phyloP scores from a whole-genome alignment of 192 early-diverging fungal genomes.

The Chytriomyces confervae region DNA sequence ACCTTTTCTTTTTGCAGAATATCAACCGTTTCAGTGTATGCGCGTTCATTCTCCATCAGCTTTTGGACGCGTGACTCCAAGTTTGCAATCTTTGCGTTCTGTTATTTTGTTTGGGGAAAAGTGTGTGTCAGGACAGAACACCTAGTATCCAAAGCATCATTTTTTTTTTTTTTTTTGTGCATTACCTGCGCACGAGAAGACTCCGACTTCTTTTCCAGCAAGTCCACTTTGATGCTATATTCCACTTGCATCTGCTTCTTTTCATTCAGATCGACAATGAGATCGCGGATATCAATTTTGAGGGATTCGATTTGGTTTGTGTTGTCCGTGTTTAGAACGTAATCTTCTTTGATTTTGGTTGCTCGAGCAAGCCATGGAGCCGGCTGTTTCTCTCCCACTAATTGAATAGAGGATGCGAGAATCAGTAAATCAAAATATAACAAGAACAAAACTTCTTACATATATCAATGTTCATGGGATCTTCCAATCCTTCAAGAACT shows the following conservation, averaged over 20 bases:
- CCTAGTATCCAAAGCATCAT: conserved; percentile 2
- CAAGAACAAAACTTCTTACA: conserved; percentile 37
- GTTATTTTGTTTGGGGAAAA: not conserved
- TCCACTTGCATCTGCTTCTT: conserved; percentile 87
- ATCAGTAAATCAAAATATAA: conserved; percentile 2
- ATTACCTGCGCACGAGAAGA: conserved; percentile 14
- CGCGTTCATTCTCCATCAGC: conserved; percentile 64
- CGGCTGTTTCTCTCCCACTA: not conserved
- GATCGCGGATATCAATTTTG: conserved; percentile 77
- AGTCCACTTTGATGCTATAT: conserved; percentile 71
- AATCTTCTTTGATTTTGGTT: conserved; percentile 78
- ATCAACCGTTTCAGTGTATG: conserved; percentile 77
- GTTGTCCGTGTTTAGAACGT: conserved; percentile 80
- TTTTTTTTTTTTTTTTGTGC: conserved; percentile 10
- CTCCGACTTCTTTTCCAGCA: conserved; percentile 83
- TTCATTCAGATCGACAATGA: conserved; percentile 78
- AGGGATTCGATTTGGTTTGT: conserved; percentile 76
- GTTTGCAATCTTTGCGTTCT: conserved; percentile 58
- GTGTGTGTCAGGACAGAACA: not conserved
- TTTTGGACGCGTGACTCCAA: conserved; percentile 67
- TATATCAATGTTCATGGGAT: conserved; percentile 60
- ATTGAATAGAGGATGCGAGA: not conserved
- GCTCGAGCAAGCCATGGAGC: conserved; percentile 84
- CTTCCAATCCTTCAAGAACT: conserved; percentile 54
- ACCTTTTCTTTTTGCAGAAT: conserved; percentile 70